These are phyloP conservation scores for Nothomitra cinnamomea DNA, from an alignment of 2,329 filamentous ascomycete species.

Conservation along the genomic window DNA sequence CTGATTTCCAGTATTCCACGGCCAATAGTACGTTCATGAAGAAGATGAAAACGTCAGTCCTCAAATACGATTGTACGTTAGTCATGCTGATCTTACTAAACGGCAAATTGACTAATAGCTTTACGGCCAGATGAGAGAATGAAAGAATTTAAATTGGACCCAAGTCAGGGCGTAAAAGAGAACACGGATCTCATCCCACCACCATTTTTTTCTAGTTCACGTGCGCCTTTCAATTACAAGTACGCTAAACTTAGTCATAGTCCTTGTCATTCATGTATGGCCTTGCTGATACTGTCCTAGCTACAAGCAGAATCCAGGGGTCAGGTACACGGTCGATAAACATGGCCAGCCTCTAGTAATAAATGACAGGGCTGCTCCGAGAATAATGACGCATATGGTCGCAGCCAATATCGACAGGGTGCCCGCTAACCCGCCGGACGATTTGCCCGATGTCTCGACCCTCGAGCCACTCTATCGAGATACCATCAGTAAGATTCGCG, in stretches of 20 bases:
- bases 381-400: slow-evolving; percentile 40
- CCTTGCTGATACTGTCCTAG: slow-evolving; percentile 32
- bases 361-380: slow-evolving; percentile 39
- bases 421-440: slow-evolving; percentile 42
- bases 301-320: slow-evolving; percentile 74
- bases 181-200: slow-evolving; percentile 62
- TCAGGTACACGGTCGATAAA: slow-evolving; percentile 42
- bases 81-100: not conserved
- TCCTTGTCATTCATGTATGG: slow-evolving; percentile 11
- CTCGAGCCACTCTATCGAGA: slow-evolving; percentile 41
- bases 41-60: slow-evolving; percentile 51
- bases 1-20: slow-evolving; percentile 74
- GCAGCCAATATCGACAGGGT: slow-evolving; percentile 43
- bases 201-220: slow-evolving; percentile 58
- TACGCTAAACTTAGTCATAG: slow-evolving; percentile 14
- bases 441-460: slow-evolving; percentile 31
- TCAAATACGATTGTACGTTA: slow-evolving; percentile 50
- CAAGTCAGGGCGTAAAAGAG: slow-evolving; percentile 38
- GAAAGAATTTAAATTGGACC: slow-evolving; percentile 49
- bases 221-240: slow-evolving; percentile 50
- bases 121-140: slow-evolving; percentile 29
- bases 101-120: not conserved
- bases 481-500: slow-evolving; percentile 45
- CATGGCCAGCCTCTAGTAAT: slow-evolving; percentile 39
- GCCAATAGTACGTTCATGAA: slow-evolving; percentile 50